Evolutionary conservation across 768 basidiomycete genomes (phyloP).

Genomic region (Amyloporia xantha): DNA sequence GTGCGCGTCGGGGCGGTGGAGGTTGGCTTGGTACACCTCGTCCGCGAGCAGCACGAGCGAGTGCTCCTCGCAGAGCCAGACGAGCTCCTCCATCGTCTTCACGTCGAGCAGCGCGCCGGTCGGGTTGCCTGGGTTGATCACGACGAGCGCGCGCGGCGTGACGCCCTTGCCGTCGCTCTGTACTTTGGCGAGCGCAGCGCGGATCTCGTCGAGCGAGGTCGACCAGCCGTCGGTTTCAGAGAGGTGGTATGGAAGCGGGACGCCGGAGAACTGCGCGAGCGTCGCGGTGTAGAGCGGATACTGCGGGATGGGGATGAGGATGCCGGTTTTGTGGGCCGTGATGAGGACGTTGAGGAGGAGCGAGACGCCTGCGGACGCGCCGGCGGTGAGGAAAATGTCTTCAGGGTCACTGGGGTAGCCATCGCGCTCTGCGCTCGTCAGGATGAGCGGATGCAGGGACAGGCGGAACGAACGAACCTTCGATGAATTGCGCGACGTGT

Average conservation of each 20-base stretch:
- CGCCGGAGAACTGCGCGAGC: constrained; percentile 79
- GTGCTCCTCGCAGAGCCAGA: constrained; percentile 81
- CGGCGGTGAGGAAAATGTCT: constrained; percentile 90
- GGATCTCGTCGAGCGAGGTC: constrained; percentile 63
- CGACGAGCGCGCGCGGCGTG: constrained; percentile 76
- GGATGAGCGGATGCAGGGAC: background rate
- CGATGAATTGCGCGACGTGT: constrained; percentile 85
- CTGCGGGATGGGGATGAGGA: constrained; percentile 96
- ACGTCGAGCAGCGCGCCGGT: constrained; percentile 81
- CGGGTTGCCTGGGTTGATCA: constrained; percentile 99
- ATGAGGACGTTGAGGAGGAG: constrained; percentile 79
- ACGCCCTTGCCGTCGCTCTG: constrained; percentile 39
- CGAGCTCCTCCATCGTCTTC: constrained; percentile 63
- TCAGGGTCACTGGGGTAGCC: constrained; percentile 77
- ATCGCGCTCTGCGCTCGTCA: constrained; percentile 84
- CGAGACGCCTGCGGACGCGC: constrained; percentile 92
- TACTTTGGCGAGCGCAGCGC: constrained; percentile 60
- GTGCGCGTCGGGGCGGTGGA: constrained; percentile 60
- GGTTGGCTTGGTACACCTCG: constrained; percentile 96
- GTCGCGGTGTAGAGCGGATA: constrained; percentile 97
- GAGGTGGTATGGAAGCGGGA: constrained; percentile 81
- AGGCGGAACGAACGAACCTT: constrained; percentile 41
- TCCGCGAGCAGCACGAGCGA: constrained; percentile 88
- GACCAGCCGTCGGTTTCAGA: constrained; percentile 81
- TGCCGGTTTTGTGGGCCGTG: constrained; percentile 55